Conservation (phyloP, 768 basidiomycete genomes). For the Hemileccinum rubropunctum region DNA sequence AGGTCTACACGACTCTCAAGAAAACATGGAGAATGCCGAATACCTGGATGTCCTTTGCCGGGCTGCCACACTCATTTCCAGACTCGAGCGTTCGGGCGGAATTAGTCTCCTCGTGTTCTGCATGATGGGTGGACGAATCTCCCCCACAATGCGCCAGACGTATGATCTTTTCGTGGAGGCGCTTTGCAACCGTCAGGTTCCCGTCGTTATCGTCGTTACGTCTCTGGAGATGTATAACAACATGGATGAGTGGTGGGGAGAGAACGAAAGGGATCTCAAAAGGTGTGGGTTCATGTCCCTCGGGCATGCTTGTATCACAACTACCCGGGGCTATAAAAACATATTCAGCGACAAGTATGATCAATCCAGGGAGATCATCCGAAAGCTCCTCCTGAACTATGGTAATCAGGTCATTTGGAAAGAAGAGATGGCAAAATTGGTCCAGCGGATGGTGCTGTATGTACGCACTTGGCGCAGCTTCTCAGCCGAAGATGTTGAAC, state of each 20-base stretch:
- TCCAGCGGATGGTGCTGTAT: slow-evolving; percentile 24
- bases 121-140: slow-evolving; percentile 27
- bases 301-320: slow-evolving; percentile 41
- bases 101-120: slow-evolving; percentile 30
- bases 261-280: slow-evolving; percentile 34
- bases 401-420: slow-evolving; percentile 18
- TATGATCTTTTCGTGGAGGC: slow-evolving; percentile 37
- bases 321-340: slow-evolving; percentile 21
- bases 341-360: slow-evolving; percentile 32
- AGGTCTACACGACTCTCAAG: slow-evolving; percentile 26
- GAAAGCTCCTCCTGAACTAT: slow-evolving; percentile 14
- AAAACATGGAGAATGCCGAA: slow-evolving; percentile 19
- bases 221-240: slow-evolving; percentile 31
- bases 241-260: slow-evolving; percentile 41
- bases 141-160: slow-evolving; percentile 25
- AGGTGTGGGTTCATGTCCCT: slow-evolving; percentile 32
- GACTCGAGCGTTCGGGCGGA: slow-evolving; percentile 24
- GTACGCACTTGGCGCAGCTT: slow-evolving; percentile 27
- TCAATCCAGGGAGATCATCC: slow-evolving; percentile 28
- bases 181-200: slow-evolving; percentile 34
- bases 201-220: slow-evolving; percentile 32
- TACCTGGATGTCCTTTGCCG: slow-evolving; percentile 28
- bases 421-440: slow-evolving; percentile 26
- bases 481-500: slow-evolving; percentile 15
- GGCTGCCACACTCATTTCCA: slow-evolving; percentile 34